A percentile compares a stretch with the other conserved stretches of the same genome.
phyloP scores from a whole-genome alignment of 495 filamentous ascomycete species.

The Sporormia fimetaria region DNA sequence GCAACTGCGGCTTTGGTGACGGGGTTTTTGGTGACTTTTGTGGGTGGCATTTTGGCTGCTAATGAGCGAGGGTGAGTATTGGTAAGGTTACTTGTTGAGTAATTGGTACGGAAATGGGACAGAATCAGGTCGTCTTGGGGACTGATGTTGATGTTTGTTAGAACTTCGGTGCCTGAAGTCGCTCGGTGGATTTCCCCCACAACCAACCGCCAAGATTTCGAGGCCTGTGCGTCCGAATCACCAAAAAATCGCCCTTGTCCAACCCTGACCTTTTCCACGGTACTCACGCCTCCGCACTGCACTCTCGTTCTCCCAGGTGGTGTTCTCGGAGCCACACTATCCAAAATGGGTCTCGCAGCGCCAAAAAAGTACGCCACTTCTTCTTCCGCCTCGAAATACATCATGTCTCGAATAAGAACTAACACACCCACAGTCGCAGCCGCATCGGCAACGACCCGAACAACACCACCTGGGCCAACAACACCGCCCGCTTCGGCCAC shows the following conservation, averaged over 20 bases:
- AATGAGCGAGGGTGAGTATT: conserved; percentile 1
- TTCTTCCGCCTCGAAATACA: not conserved
- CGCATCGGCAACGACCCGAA: conserved; percentile 86
- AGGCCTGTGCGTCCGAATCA: conserved; percentile 6
- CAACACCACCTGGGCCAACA: conserved; percentile 80
- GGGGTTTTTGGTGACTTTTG: conserved; percentile 3
- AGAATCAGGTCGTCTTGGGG: not conserved
- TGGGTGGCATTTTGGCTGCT: conserved; percentile 5
- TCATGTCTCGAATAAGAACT: conserved; percentile 11
- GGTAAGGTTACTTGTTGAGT: conserved; percentile 10
- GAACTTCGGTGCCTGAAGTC: not conserved
- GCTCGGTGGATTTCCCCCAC: conserved; percentile 6
- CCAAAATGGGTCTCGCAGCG: conserved; percentile 26
- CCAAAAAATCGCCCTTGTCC: conserved; percentile 2
- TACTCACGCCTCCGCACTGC: not conserved
- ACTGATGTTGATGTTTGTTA: not conserved
- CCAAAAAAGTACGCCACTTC: conserved; percentile 20
- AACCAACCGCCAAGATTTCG: conserved; percentile 14
- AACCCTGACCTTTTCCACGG: not conserved
- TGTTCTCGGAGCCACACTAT: no score
- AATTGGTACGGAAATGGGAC: not conserved
- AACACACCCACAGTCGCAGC: conserved; percentile 45
- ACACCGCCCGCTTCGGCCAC: conserved; percentile 73
- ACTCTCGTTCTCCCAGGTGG: no score
- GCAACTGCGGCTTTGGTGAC: conserved; percentile 3